phyloP scores from a whole-genome alignment of 2,329 filamentous ascomycete genomes.

The Escovopsis weberi region DNA sequence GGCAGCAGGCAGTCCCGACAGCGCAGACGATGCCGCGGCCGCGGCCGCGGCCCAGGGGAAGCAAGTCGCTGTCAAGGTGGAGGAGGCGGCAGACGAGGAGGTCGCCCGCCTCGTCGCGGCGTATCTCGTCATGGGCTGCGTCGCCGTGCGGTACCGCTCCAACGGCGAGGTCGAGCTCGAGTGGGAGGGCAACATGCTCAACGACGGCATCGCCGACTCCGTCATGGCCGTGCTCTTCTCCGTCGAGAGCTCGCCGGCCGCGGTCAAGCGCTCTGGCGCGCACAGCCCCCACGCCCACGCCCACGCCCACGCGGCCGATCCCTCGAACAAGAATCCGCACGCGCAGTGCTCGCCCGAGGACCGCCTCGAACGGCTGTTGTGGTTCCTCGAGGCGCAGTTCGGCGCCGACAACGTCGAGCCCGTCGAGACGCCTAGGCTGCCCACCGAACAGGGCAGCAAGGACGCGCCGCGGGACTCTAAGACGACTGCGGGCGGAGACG shows the following conservation, averaged over 20 bases:
- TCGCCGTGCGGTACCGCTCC: slow-evolving; percentile 62
- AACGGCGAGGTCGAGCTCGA: slow-evolving; percentile 78
- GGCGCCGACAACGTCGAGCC: slow-evolving; percentile 69
- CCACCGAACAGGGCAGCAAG: slow-evolving; percentile 5
- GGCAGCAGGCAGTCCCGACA: slow-evolving; percentile 16
- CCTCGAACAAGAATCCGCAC: slow-evolving; percentile 48
- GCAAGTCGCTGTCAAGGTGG: slow-evolving; percentile 9
- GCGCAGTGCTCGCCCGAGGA: slow-evolving; percentile 57
- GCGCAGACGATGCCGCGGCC: slow-evolving; percentile 14
- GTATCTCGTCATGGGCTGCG: slow-evolving; percentile 77
- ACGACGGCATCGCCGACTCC: slow-evolving; percentile 95
- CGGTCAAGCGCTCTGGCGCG: slow-evolving; percentile 55
- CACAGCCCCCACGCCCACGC: slow-evolving; percentile 18
- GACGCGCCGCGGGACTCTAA: too few relatives aligned
- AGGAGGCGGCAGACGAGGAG: slow-evolving; percentile 51
- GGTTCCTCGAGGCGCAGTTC: slow-evolving; percentile 96
- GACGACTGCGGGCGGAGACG: slow-evolving; percentile 9
- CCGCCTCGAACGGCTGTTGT: slow-evolving; percentile 70
- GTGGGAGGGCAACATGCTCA: slow-evolving; percentile 97
- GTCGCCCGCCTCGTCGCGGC: slow-evolving; percentile 38
- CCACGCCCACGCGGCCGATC: slow-evolving; percentile 30
- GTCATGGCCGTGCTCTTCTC: slow-evolving; percentile 86
- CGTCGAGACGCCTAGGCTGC: slow-evolving; percentile 50
- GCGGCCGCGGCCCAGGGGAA: too few relatives aligned
- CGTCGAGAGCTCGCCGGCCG: slow-evolving; percentile 85